Evolutionary conservation across 106 monocot genomes (phyloP).

Genomic region (Dendrobium huoshanense): DNA sequence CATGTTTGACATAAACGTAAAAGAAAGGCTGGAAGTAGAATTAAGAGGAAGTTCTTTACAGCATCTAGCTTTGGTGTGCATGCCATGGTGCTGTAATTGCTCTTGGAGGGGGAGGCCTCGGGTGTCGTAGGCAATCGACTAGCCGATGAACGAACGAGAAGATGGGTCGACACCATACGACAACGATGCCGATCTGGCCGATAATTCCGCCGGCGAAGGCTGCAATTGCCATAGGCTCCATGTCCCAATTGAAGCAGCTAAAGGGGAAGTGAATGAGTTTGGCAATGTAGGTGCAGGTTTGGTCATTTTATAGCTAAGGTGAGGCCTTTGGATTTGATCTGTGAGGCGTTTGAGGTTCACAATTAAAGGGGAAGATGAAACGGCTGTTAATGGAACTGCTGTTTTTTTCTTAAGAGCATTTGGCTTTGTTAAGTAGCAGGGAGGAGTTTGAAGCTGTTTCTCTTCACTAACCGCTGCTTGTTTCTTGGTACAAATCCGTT

Average conservation of each 20-base stretch:
- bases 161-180: background rate
- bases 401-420: background rate
- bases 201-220: constrained; percentile 8
- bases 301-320: background rate
- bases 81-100: constrained; percentile 14
- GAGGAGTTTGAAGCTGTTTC: background rate
- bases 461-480: background rate
- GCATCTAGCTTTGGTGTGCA: constrained; percentile 4
- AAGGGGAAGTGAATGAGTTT: background rate
- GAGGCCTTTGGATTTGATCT: background rate
- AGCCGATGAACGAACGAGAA: constrained; percentile 8
- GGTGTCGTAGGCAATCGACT: constrained; percentile 17
- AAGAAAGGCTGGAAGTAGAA: background rate
- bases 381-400: background rate
- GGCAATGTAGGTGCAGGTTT: background rate
- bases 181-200: constrained; percentile 5
- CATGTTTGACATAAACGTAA: no score
- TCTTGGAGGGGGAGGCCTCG: constrained; percentile 14
- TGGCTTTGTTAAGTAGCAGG: background rate
- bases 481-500: background rate
- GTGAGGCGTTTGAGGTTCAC: background rate
- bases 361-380: background rate
- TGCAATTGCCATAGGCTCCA: constrained; percentile 11
- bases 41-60: background rate
- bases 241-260: background rate